A percentile compares a stretch with the other conserved stretches of the same genome.
Conservation (phyloP, 441 rosid species). For the Pelargonium australe region DNA sequence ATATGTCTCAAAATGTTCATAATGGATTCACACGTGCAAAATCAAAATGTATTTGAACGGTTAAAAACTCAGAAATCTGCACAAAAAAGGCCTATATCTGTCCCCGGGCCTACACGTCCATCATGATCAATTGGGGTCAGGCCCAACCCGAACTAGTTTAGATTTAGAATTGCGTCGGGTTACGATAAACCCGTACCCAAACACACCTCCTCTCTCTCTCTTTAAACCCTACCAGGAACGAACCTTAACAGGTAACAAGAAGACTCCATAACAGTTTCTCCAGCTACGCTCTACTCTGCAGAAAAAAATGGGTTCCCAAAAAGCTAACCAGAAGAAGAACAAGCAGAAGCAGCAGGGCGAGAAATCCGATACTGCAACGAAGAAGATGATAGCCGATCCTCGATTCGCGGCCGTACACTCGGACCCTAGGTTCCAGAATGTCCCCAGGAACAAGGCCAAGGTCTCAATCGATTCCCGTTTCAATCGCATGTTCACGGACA, state of each 20-base stretch:
- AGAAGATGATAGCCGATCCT: conserved; percentile 42
- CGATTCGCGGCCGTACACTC: conserved; percentile 61
- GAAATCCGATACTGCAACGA: no score
- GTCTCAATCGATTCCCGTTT: conserved; percentile 75
- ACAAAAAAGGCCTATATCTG: no score
- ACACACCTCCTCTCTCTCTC: conserved; percentile 7
- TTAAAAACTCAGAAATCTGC: no score
- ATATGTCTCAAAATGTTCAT: no score
- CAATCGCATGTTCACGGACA: conserved; percentile 47
- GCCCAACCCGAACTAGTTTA: no score
- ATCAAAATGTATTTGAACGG: no score
- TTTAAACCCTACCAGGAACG: neutral
- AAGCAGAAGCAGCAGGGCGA: neutral
- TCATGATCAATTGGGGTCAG: no score
- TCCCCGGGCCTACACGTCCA: no score
- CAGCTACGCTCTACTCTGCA: neutral
- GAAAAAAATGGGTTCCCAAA: conserved; percentile 46
- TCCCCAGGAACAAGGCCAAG: conserved; percentile 52
- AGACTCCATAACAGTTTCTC: neutral
- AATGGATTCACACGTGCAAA: no score
- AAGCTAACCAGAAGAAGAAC: conserved; percentile 24
- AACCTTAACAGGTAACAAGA: neutral
- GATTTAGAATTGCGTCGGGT: neutral
- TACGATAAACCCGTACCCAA: neutral
- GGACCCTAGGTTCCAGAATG: conserved; percentile 71